These are phyloP conservation scores for Marasmius oreades DNA, from an alignment of 1,284 basidiomycete species.

Conservation along the genomic window DNA sequence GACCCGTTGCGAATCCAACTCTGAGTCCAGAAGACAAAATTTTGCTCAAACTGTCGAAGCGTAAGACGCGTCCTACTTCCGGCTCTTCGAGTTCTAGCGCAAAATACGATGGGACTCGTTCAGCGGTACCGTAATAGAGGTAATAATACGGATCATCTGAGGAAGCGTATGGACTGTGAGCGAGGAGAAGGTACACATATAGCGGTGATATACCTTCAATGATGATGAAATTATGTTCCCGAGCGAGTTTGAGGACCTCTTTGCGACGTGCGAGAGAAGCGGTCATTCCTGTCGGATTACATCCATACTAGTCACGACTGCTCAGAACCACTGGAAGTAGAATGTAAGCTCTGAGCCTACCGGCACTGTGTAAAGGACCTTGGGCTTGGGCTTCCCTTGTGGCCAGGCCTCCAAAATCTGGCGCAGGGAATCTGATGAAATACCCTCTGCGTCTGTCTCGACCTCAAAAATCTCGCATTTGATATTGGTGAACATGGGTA, in stretches of 20 bases:
- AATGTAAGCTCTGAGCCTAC: constrained; percentile 34
- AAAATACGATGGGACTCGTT: constrained; percentile 75
- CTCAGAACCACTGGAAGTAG: not conserved
- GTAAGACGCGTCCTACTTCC: constrained; percentile 73
- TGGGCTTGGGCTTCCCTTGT: constrained; percentile 67
- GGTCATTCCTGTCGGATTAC: constrained; percentile 84
- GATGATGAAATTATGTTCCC: constrained; percentile 78
- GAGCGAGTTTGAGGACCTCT: constrained; percentile 74
- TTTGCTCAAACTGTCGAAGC: constrained; percentile 90
- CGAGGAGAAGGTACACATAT: not conserved
- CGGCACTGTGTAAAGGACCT: constrained; percentile 81
- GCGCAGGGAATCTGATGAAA: constrained; percentile 63
- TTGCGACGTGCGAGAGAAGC: constrained; percentile 70
- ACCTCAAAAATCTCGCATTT: constrained; percentile 69
- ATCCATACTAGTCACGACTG: constrained; percentile 57
- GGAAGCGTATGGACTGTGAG: not conserved
- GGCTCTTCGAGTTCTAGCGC: constrained; percentile 61
- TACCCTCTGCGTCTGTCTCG: constrained; percentile 75
- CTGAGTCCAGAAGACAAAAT: constrained; percentile 80
- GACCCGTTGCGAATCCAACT: constrained; percentile 83
- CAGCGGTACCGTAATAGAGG: constrained; percentile 64
- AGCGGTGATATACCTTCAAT: constrained; percentile 62
- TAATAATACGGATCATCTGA: constrained; percentile 82
- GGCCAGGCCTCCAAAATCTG: constrained; percentile 78
- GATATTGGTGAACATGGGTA: constrained; percentile 57